Conservation (phyloP, 306 rosid genomes). For the Benincasa hispida region DNA sequence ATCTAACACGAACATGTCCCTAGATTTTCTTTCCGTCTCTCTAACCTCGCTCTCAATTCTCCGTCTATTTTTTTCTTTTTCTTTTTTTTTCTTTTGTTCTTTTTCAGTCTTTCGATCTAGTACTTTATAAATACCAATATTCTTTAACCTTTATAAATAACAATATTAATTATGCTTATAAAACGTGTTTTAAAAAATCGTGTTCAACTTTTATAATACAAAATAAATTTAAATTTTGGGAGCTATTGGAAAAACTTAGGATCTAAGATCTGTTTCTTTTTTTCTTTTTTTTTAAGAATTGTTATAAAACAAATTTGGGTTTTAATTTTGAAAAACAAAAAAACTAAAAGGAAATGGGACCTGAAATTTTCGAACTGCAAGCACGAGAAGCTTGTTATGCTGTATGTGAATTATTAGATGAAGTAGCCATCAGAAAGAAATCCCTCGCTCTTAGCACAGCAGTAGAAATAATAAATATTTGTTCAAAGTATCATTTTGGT, state of each 20-base stretch:
- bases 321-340: background rate
- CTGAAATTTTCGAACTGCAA: background rate
- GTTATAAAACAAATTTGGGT: background rate
- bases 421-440: background rate
- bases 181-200: background rate
- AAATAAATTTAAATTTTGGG: background rate
- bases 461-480: too few species aligned
- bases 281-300: background rate
- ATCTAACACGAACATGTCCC: background rate
- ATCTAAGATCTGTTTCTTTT: background rate
- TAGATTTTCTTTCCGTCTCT: background rate
- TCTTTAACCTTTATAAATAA: background rate
- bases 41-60: background rate
- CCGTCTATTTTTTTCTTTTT: background rate
- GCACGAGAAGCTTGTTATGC: background rate
- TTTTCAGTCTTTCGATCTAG: background rate
- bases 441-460: background rate
- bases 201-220: background rate
- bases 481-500: too few species aligned
- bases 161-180: background rate
- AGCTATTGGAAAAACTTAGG: background rate
- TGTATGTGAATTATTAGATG: background rate
- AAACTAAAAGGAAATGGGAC: background rate
- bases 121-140: background rate
- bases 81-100: too few species aligned